Evolutionary conservation across 1,284 basidiomycete species (phyloP).

Genomic region (Sanghuangporus baumii): DNA sequence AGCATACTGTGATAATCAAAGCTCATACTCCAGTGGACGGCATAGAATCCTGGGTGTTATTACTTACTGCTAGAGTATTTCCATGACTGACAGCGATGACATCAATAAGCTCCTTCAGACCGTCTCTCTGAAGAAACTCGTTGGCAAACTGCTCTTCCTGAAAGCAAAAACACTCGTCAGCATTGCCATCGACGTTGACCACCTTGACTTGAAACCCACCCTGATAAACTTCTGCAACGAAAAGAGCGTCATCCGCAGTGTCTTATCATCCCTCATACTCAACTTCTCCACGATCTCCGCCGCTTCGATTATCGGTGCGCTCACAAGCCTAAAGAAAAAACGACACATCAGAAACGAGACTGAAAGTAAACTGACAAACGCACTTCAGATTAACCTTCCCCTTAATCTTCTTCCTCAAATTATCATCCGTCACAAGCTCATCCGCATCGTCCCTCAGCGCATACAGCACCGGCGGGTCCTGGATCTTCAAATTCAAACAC

Average conservation of each 20-base stretch:
- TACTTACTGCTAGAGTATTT: slow-evolving; percentile 78
- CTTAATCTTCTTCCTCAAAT: slow-evolving; percentile 77
- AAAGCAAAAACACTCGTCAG: background rate
- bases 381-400: slow-evolving; percentile 77
- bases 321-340: slow-evolving; percentile 55
- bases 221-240: slow-evolving; percentile 82
- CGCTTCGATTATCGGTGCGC: slow-evolving; percentile 78
- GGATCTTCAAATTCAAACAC: slow-evolving; percentile 76
- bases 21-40: background rate
- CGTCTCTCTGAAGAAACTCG: slow-evolving; percentile 79
- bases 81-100: slow-evolving; percentile 68
- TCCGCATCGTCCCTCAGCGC: slow-evolving; percentile 85
- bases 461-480: slow-evolving; percentile 76
- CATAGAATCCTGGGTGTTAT: slow-evolving; percentile 2
- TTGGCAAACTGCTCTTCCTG: slow-evolving; percentile 86
- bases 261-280: slow-evolving; percentile 52
- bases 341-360: background rate
- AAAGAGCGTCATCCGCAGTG: slow-evolving; percentile 65
- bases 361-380: slow-evolving; percentile 27
- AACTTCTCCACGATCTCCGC: slow-evolving; percentile 76
- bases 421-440: slow-evolving; percentile 89
- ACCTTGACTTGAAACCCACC: slow-evolving; percentile 33
- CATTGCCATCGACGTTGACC: background rate
- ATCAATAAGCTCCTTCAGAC: slow-evolving; percentile 69
- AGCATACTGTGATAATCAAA: slow-evolving; percentile 53